These are phyloP conservation scores for Heliophila coronopifolia DNA, from an alignment of 441 rosid species.

Conservation along the genomic window DNA sequence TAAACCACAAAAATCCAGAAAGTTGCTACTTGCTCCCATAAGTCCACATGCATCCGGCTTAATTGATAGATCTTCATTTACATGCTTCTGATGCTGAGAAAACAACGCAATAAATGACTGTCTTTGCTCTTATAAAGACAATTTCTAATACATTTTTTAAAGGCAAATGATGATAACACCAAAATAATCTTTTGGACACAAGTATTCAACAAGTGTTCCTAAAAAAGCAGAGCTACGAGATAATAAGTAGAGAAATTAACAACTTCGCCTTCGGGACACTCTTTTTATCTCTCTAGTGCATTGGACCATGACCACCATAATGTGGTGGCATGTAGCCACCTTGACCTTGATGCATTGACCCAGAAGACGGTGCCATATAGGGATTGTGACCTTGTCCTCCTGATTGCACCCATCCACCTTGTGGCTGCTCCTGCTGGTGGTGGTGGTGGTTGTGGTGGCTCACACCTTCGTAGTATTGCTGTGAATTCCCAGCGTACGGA, in stretches of 20 bases:
- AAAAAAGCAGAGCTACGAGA: neutral
- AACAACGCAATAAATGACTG: no score
- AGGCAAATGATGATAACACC: neutral
- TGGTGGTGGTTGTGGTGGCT: slow-evolving; percentile 32
- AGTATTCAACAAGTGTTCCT: slow-evolving; percentile 21
- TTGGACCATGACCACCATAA: slow-evolving; percentile 30
- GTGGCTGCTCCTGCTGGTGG: slow-evolving; percentile 48
- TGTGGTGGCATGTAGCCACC: slow-evolving; percentile 26
- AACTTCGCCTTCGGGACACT: neutral
- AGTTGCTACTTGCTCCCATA: no score
- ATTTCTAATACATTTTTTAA: neutral
- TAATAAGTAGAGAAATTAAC: neutral
- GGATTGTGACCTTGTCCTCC: slow-evolving; percentile 49
- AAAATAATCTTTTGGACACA: slow-evolving; percentile 14
- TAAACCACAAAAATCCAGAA: no score
- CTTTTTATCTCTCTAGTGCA: slow-evolving; percentile 9
- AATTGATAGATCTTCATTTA: no score
- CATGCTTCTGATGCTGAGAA: no score
- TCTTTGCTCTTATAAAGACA: no score
- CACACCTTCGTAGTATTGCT: slow-evolving; percentile 45
- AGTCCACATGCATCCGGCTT: no score
- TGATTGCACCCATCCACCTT: slow-evolving; percentile 58
- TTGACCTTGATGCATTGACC: slow-evolving; percentile 31
- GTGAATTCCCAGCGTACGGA: slow-evolving; percentile 55
- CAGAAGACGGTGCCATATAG: slow-evolving; percentile 42